Evolutionary conservation across 805 yeast species (phyloP).

Genomic region (Ogataea thermomethanolica): DNA sequence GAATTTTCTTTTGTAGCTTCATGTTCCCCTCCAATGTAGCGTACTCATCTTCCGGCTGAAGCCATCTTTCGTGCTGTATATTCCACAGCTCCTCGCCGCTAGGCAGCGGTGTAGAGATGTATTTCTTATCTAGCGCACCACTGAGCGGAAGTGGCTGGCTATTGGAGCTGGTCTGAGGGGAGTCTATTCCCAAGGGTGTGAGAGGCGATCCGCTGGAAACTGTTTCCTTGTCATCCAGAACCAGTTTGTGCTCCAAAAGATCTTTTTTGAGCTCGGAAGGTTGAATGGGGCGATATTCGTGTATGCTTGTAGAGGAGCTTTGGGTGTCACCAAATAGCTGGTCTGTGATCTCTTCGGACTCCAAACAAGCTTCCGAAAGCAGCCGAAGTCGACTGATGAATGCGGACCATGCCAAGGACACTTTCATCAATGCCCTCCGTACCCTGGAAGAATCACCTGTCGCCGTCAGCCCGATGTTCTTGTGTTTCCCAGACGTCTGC

Average conservation of each 20-base stretch:
- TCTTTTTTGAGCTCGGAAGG: conserved; percentile 3
- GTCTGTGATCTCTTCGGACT: conserved; percentile 47
- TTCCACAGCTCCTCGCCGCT: conserved; percentile 60
- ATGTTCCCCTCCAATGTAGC: conserved; percentile 25
- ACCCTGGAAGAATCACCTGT: conserved; percentile 15
- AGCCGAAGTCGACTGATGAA: conserved; percentile 36
- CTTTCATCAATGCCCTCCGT: conserved; percentile 31
- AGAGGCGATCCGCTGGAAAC: conserved; percentile 11
- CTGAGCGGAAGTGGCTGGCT: background rate
- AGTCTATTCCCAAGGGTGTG: conserved; percentile 2
- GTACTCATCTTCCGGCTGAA: conserved; percentile 35
- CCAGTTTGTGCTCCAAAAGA: conserved; percentile 12
- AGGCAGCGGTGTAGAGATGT: conserved; percentile 34
- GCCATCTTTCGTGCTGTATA: conserved; percentile 66
- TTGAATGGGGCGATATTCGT: background rate
- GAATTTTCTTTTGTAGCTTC: conserved; percentile 20
- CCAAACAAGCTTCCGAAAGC: conserved; percentile 47
- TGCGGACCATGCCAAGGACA: conserved; percentile 38
- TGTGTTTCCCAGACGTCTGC: background rate
- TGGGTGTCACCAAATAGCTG: conserved; percentile 41
- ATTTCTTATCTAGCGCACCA: background rate
- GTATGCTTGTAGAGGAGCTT: conserved; percentile 7
- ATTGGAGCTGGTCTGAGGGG: conserved; percentile 4
- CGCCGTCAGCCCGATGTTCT: background rate
- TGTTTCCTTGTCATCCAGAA: conserved; percentile 14